Conservation (phyloP, 164 flowering plant genomes). For the Saururus chinensis region DNA sequence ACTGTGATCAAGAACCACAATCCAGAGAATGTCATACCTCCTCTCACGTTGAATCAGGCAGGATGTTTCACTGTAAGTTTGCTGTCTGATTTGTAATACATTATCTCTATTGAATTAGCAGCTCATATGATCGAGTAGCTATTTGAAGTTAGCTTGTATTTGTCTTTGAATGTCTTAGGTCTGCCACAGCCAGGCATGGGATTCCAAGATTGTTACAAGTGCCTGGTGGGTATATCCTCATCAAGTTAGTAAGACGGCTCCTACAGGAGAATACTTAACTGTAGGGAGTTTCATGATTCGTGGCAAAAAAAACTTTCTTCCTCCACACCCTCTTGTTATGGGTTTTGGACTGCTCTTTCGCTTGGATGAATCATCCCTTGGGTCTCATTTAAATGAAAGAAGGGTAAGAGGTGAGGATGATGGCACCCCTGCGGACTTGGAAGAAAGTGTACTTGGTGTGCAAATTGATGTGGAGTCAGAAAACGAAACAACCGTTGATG, state of each 20-base stretch:
- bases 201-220: slow-evolving; percentile 96
- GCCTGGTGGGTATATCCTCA: slow-evolving; percentile 99
- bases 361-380: slow-evolving; percentile 93
- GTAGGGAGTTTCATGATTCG: slow-evolving; percentile 99
- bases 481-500: slow-evolving; percentile 23
- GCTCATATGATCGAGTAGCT: too few relatives aligned
- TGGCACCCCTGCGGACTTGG: slow-evolving; percentile 35
- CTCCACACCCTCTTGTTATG: slow-evolving; percentile 97
- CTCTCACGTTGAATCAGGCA: slow-evolving; percentile 89
- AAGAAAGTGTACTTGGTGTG: slow-evolving; percentile 30
- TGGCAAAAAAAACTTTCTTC: slow-evolving; percentile 95
- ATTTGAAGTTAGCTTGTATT: not conserved
- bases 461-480: slow-evolving; percentile 50
- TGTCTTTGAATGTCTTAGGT: slow-evolving; percentile 38
- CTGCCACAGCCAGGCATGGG: slow-evolving; percentile 98
- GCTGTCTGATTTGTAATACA: not conserved
- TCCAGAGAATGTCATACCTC: slow-evolving; percentile 77
- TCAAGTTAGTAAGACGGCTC: slow-evolving; percentile 98
- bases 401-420: slow-evolving; percentile 96
- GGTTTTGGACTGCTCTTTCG: slow-evolving; percentile 93
- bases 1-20: slow-evolving; percentile 92
- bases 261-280: slow-evolving; percentile 96
- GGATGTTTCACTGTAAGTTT: slow-evolving; percentile 89
- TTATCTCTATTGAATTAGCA: too few relatives aligned
- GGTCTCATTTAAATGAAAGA: slow-evolving; percentile 92